A percentile compares a stretch with the other conserved stretches of the same genome.
Conservation (phyloP, 2,329 filamentous ascomycete genomes). For the Cytospora schulzeri region DNA sequence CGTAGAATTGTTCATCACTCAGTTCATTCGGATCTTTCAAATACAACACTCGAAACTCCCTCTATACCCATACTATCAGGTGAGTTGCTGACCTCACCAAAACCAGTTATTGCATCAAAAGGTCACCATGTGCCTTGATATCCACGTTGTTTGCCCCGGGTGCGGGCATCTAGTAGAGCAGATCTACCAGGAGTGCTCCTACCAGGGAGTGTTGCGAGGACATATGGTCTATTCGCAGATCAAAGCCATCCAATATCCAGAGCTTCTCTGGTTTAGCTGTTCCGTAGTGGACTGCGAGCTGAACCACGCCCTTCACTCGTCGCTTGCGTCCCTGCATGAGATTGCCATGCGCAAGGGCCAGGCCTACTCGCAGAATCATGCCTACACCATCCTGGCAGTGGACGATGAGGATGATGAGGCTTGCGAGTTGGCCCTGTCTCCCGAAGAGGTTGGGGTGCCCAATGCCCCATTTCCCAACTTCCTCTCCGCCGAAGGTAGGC, state of each 20-base stretch:
- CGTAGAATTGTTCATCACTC: neutral
- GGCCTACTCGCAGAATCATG: neutral
- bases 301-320: neutral
- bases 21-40: neutral
- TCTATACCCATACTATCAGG: neutral
- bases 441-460: neutral
- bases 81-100: neutral
- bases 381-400: neutral
- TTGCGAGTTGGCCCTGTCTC: neutral
- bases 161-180: neutral
- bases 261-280: neutral
- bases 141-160: neutral
- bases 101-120: neutral
- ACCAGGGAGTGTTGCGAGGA: neutral
- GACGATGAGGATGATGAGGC: neutral
- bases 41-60: neutral
- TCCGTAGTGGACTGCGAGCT: neutral
- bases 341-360: neutral
- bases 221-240: neutral
- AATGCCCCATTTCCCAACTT: neutral
- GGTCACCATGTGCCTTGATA: neutral
- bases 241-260: neutral
- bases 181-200: neutral
- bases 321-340: neutral
- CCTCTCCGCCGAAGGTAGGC: neutral